phyloP scores from a whole-genome alignment of 75 land plant genomes.

The Larix kaempferi region DNA sequence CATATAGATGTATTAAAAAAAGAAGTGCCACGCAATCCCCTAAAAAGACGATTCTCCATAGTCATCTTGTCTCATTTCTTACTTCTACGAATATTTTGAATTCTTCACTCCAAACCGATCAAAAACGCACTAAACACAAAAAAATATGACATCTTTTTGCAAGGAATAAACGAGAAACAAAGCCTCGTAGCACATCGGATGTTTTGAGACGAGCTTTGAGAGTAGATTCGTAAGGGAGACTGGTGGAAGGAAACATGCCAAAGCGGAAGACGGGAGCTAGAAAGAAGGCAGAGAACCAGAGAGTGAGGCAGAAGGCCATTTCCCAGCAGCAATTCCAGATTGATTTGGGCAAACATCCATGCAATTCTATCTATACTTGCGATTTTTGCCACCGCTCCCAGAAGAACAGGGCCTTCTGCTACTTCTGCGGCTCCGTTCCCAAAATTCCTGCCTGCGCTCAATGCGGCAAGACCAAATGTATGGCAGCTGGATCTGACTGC shows the following conservation, averaged over 20 bases:
- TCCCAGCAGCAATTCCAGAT: conserved; percentile 27
- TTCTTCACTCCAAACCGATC: no score
- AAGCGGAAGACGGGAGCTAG: conserved; percentile 46
- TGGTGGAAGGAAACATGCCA: conserved; percentile 16
- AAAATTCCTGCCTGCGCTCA: conserved; percentile 35
- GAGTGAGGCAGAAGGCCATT: conserved; percentile 36
- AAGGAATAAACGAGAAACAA: no score
- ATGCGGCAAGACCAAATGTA: conserved; percentile 45
- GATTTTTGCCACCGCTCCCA: conserved; percentile 26
- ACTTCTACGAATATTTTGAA: no score
- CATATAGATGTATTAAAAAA: no score
- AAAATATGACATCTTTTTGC: no score
- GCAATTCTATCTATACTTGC: conserved; percentile 28
- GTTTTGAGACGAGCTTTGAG: no score
- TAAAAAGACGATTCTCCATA: no score
- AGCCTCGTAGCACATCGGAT: no score
- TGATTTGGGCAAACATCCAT: conserved; percentile 43
- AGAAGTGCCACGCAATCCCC: no score
- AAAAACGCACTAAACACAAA: no score
- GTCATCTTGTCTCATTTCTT: no score
- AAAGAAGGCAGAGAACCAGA: conserved; percentile 45
- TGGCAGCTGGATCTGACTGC: conserved; percentile 40
- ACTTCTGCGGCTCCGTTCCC: conserved; percentile 31
- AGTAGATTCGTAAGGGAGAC: no score
- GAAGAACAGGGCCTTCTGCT: conserved; percentile 41